Evolutionary conservation across 2,329 filamentous ascomycete species (phyloP).

Genomic region (Emydomyces testavorans): DNA sequence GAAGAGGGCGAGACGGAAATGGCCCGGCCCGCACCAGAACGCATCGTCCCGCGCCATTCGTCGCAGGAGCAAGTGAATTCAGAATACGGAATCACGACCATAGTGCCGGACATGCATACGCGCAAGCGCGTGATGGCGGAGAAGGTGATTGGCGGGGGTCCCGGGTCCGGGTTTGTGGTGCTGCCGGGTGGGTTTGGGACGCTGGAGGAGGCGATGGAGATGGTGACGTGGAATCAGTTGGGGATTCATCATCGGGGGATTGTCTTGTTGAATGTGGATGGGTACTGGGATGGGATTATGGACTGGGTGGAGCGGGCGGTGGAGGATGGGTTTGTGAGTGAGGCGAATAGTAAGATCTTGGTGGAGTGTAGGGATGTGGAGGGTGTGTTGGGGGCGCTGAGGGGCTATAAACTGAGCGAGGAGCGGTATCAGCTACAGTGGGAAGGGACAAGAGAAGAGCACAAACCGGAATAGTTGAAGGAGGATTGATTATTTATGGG

Average conservation of each 20-base stretch:
- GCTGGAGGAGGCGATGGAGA: conserved; percentile 90
- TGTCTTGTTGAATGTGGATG: conserved; percentile 73
- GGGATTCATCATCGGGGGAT: conserved; percentile 77
- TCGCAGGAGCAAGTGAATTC: conserved; percentile 25
- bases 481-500: not conserved
- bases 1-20: too few relatives aligned
- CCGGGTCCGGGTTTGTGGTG: conserved; percentile 79
- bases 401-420: conserved; percentile 61
- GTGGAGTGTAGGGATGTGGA: conserved; percentile 62
- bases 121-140: conserved; percentile 88
- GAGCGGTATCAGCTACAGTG: conserved; percentile 73
- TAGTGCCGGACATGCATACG: conserved; percentile 93
- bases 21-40: conserved; percentile 40
- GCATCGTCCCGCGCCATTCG: conserved; percentile 46
- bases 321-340: conserved; percentile 62
- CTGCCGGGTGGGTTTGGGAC: conserved; percentile 86
- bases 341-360: conserved; percentile 61
- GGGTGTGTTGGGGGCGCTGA: conserved; percentile 59
- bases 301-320: conserved; percentile 70
- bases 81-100: conserved; percentile 68
- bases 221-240: conserved; percentile 89
- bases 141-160: conserved; percentile 69
- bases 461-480: not conserved
- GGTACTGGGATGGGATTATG: conserved; percentile 83
- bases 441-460: conserved; percentile 28